Evolutionary conservation across 225 moss, liverwort and hornwort species (phyloP).

Genomic region (Marchantia paleacea): DNA sequence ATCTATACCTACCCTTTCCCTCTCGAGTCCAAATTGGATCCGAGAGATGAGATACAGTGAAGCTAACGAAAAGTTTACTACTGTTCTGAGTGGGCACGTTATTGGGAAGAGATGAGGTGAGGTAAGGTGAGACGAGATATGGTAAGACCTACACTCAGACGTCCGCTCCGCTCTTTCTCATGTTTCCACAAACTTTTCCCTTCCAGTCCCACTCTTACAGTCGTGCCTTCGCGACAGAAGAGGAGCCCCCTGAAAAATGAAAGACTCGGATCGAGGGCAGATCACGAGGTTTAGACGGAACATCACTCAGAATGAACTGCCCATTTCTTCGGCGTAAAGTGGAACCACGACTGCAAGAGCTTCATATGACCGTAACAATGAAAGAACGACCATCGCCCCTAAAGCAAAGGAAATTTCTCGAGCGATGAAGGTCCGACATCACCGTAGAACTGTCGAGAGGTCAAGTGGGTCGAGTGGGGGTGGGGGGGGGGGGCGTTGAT

Average conservation of each 20-base stretch:
- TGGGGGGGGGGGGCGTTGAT: no score
- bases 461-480: background rate
- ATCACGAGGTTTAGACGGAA: background rate
- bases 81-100: background rate
- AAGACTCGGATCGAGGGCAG: background rate
- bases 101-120: background rate
- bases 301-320: background rate
- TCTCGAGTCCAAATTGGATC: background rate
- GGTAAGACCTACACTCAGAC: background rate
- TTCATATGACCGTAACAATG: background rate
- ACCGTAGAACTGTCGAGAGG: background rate
- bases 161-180: background rate
- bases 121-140: no score
- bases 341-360: background rate
- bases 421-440: background rate
- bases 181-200: background rate
- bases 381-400: background rate
- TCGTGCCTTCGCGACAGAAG: background rate
- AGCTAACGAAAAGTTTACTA: background rate
- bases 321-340: background rate
- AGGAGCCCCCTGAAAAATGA: background rate
- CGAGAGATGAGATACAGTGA: background rate
- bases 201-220: background rate
- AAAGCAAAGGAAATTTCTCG: background rate
- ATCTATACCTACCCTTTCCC: background rate